Conservation (phyloP, 352 stramenopile genomes). For the Elongisporangium prolatum region DNA sequence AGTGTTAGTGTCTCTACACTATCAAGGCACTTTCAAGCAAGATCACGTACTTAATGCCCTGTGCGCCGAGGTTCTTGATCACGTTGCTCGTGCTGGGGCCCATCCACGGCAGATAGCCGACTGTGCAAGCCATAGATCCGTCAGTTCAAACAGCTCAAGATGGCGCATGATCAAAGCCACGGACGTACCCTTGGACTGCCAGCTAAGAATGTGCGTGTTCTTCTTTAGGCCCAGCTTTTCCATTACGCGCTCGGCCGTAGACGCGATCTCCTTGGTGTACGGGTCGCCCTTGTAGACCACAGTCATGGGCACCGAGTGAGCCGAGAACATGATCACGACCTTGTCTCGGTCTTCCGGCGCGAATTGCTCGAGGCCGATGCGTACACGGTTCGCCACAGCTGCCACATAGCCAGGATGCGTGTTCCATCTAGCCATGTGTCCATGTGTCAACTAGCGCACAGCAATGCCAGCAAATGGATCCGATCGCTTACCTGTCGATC, state of each 20-base stretch:
- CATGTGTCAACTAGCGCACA: not conserved
- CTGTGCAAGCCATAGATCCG: conserved; percentile 18
- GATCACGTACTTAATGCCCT: conserved; percentile 91
- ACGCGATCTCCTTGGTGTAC: conserved; percentile 84
- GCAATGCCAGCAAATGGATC: too few species aligned
- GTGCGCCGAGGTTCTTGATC: conserved; percentile 88
- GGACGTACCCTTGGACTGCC: conserved; percentile 89
- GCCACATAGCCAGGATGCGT: conserved; percentile 95
- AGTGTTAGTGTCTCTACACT: not conserved
- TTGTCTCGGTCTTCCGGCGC: conserved; percentile 85
- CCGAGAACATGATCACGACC: conserved; percentile 89
- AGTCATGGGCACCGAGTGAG: conserved; percentile 88
- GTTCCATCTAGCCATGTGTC: conserved; percentile 79
- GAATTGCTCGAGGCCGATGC: conserved; percentile 90
- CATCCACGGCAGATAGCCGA: conserved; percentile 98
- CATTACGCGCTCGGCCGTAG: conserved; percentile 73
- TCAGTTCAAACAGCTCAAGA: not conserved
- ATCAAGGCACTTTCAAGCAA: not conserved
- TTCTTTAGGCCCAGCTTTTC: conserved; percentile 41
- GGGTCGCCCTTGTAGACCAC: conserved; percentile 87
- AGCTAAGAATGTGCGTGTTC: conserved; percentile 90
- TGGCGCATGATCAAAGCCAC: not conserved
- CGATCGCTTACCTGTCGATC: conserved; percentile 46
- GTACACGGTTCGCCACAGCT: conserved; percentile 90
- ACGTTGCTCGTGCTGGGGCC: conserved; percentile 96